phyloP scores from a whole-genome alignment of 192 early-diverging fungal genomes.

The Backusella sp. region DNA sequence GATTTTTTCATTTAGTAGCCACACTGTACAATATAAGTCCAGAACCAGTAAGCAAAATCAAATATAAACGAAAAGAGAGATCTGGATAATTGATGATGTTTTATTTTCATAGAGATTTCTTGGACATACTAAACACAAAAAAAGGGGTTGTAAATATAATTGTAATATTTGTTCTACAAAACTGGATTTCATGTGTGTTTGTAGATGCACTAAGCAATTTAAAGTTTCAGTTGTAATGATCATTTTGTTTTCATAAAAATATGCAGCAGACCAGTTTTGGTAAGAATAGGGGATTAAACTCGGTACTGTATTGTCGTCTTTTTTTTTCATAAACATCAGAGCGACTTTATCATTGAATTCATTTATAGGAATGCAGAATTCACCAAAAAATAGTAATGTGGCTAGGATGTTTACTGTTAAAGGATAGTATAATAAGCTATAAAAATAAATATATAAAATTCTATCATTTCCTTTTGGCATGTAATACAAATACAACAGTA shows the following conservation, averaged over 20 bases:
- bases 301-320: background rate
- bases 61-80: background rate
- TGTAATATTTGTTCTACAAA: background rate
- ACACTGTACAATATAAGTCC: background rate
- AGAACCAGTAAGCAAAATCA: background rate
- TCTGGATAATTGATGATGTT: background rate
- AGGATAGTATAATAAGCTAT: background rate
- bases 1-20: background rate
- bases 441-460: background rate
- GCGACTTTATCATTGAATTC: background rate
- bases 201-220: background rate
- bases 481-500: constrained; percentile 5
- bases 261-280: background rate
- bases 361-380: background rate
- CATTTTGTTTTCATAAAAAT: background rate
- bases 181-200: background rate
- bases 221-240: background rate
- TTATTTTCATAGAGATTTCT: background rate
- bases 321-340: background rate
- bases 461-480: constrained; percentile 3
- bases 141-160: background rate
- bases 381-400: background rate
- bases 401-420: background rate
- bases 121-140: background rate
- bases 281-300: background rate